phyloP scores from a whole-genome alignment of 2,329 filamentous ascomycete genomes.

The Nectriaceae sp. region DNA sequence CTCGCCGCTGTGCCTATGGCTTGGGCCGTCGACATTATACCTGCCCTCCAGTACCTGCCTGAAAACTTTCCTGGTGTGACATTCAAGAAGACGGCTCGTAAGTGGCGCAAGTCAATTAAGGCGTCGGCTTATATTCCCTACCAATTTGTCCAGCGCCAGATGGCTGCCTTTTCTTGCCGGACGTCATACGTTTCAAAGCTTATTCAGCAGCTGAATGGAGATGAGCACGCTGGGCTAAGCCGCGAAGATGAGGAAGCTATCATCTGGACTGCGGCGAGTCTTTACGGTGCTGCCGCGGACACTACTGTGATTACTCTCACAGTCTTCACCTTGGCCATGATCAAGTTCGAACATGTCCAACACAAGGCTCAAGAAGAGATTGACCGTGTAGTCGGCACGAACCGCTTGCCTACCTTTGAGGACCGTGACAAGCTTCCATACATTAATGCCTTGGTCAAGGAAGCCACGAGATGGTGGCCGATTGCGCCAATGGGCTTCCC shows the following conservation, averaged over 20 bases:
- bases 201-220: constrained; percentile 15
- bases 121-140: constrained; percentile 29
- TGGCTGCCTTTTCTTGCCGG: constrained; percentile 16
- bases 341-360: constrained; percentile 22
- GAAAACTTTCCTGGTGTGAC: constrained; percentile 29
- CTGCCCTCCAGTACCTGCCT: constrained; percentile 32
- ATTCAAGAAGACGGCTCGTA: constrained; percentile 28
- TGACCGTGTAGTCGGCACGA: constrained; percentile 30
- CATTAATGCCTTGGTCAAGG: constrained; percentile 33
- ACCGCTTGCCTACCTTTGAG: constrained; percentile 28
- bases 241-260: constrained; percentile 25
- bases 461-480: constrained; percentile 33
- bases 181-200: constrained; percentile 32
- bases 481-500: constrained; percentile 39
- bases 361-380: constrained; percentile 30
- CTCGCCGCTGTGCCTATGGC: constrained; percentile 29
- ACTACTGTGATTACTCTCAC: constrained; percentile 28
- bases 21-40: constrained; percentile 37
- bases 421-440: constrained; percentile 33
- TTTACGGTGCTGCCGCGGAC: constrained; percentile 34
- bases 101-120: constrained; percentile 23
- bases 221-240: constrained; percentile 4
- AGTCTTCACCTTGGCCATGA: constrained; percentile 28
- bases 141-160: constrained; percentile 31
- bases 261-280: constrained; percentile 24